phyloP scores from a whole-genome alignment of 2,329 filamentous ascomycete species.

The Exophiala lecanii-corni region DNA sequence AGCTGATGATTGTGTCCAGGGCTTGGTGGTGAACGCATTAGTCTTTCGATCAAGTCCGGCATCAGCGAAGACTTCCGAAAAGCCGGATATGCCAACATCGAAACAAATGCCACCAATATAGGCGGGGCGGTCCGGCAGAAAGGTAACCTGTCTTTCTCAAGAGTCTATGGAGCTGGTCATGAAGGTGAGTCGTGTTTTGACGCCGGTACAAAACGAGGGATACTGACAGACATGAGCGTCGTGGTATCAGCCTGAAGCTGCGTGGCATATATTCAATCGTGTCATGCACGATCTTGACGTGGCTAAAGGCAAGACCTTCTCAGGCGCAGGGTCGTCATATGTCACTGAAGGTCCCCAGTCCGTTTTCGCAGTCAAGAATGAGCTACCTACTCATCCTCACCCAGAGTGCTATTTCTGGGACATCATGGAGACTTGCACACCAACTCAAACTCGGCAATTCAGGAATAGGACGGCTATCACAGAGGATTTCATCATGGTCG shows the following conservation, averaged over 20 bases:
- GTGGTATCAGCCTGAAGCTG: slow-evolving; percentile 52
- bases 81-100: slow-evolving; percentile 47
- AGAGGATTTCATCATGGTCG: slow-evolving; percentile 43
- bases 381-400: slow-evolving; percentile 37
- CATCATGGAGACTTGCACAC: slow-evolving; percentile 39
- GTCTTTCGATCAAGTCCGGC: slow-evolving; percentile 46
- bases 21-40: slow-evolving; percentile 53
- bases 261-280: slow-evolving; percentile 52
- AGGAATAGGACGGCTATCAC: slow-evolving; percentile 42
- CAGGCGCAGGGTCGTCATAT: slow-evolving; percentile 32
- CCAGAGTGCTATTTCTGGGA: slow-evolving; percentile 45
- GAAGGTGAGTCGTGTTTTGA: too few species aligned
- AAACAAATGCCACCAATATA: slow-evolving; percentile 40
- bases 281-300: slow-evolving; percentile 49
- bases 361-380: slow-evolving; percentile 26
- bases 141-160: slow-evolving; percentile 48
- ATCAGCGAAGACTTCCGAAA: slow-evolving; percentile 41
- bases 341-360: slow-evolving; percentile 28
- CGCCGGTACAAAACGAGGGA: too few species aligned
- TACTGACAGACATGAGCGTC: too few species aligned
- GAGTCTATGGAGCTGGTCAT: slow-evolving; percentile 38
- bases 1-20: slow-evolving; percentile 25
- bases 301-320: slow-evolving; percentile 48
- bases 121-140: slow-evolving; percentile 41
- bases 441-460: slow-evolving; percentile 41